phyloP scores from a whole-genome alignment of 768 basidiomycete genomes.

The Kwoniella sp. region DNA sequence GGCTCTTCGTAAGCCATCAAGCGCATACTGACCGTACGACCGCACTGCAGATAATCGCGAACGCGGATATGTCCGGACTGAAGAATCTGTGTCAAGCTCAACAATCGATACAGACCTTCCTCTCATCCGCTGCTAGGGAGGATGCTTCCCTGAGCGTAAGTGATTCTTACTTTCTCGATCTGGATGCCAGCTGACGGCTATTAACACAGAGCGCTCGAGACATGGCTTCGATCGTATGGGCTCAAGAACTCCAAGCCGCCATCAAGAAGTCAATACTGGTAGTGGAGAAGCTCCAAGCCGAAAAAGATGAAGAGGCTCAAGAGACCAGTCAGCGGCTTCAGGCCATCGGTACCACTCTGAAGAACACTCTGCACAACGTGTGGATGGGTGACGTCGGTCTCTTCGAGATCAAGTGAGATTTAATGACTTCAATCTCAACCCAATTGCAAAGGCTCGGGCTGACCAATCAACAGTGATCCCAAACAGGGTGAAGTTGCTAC shows the following conservation, averaged over 20 bases:
- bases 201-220: conserved; percentile 62
- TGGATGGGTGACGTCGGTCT: conserved; percentile 76
- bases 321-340: conserved; percentile 31
- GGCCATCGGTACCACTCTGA: conserved; percentile 59
- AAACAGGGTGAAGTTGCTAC: conserved; percentile 29
- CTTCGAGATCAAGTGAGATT: conserved; percentile 66
- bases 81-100: conserved; percentile 26
- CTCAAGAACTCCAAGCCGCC: conserved; percentile 76
- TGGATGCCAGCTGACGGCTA: conserved; percentile 52
- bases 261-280: conserved; percentile 65
- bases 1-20: conserved; percentile 62
- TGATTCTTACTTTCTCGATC: no score
- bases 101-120: conserved; percentile 19
- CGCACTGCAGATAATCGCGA: conserved; percentile 29
- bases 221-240: conserved; percentile 74
- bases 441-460: conserved; percentile 11
- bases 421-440: conserved; percentile 36
- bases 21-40: background rate
- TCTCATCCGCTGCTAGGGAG: conserved; percentile 27
- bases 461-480: conserved; percentile 28
- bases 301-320: conserved; percentile 40
- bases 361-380: conserved; percentile 67
- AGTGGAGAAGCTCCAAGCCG: conserved; percentile 59
- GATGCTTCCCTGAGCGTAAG: conserved; percentile 39
- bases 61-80: conserved; percentile 19